Evolutionary conservation across 2,329 filamentous ascomycete genomes (phyloP).

Genomic region (Talaromyces sp.): DNA sequence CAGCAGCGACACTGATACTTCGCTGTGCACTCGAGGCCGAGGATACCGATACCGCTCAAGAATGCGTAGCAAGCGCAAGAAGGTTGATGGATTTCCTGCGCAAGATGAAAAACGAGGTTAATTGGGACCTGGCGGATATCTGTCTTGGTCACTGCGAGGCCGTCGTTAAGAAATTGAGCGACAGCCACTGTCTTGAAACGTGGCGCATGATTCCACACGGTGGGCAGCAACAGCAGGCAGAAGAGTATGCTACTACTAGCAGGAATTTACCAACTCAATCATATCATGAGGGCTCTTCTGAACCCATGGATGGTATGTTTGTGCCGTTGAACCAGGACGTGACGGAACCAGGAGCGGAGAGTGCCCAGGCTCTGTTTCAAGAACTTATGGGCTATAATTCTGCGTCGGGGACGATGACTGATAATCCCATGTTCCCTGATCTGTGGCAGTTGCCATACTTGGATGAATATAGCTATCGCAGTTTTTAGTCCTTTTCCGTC

Average conservation of each 20-base stretch:
- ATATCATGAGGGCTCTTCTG: neutral
- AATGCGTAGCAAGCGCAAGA: slow-evolving; percentile 12
- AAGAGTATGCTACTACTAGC: neutral
- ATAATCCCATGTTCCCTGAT: slow-evolving; percentile 4
- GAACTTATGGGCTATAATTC: neutral
- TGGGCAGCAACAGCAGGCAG: neutral
- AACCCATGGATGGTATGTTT: neutral
- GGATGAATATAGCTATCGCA: slow-evolving; percentile 10
- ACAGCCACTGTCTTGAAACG: slow-evolving; percentile 5
- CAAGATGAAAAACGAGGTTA: slow-evolving; percentile 11
- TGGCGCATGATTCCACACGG: neutral
- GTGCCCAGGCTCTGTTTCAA: neutral
- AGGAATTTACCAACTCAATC: neutral
- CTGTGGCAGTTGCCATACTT: slow-evolving; percentile 6
- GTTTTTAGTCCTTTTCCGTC: neutral
- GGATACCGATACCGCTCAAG: slow-evolving; percentile 9
- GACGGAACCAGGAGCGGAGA: neutral
- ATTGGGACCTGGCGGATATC: slow-evolving; percentile 18
- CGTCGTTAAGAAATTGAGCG: slow-evolving; percentile 13
- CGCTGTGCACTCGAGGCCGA: slow-evolving; percentile 15
- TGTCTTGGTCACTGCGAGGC: slow-evolving; percentile 16
- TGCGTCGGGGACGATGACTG: neutral
- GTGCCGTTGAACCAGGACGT: neutral
- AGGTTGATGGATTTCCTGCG: slow-evolving; percentile 13
- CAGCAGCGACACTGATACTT: slow-evolving; percentile 16